Conservation (phyloP, 1,284 basidiomycete species). For the Sporisorium iseilematis-ciliati region DNA sequence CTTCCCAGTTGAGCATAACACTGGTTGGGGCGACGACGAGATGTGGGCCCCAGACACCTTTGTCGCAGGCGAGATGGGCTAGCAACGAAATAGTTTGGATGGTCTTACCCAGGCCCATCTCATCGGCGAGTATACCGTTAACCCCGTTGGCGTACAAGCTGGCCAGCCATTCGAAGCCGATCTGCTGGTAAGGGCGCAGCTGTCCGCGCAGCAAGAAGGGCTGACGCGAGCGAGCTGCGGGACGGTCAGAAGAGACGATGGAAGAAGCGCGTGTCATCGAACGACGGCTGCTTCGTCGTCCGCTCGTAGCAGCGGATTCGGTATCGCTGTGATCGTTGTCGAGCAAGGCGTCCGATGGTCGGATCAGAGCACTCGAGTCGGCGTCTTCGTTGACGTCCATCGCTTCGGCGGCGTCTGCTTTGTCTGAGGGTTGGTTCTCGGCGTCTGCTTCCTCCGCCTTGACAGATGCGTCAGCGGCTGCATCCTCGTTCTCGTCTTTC, state of each 20-base stretch:
- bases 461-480: neutral
- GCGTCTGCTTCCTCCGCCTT: constrained; percentile 13
- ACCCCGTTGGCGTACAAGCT: constrained; percentile 86
- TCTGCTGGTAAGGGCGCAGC: constrained; percentile 92
- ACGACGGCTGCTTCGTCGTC: constrained; percentile 35
- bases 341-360: constrained; percentile 13
- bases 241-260: constrained; percentile 70
- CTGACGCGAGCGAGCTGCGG: constrained; percentile 71
- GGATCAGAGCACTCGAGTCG: constrained; percentile 64
- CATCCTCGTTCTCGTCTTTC: constrained; percentile 8
- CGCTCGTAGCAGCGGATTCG: constrained; percentile 35
- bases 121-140: constrained; percentile 87
- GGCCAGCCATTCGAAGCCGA: constrained; percentile 94
- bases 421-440: constrained; percentile 12
- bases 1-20: constrained; percentile 97
- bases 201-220: constrained; percentile 87
- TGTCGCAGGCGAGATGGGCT: constrained; percentile 91
- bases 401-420: constrained; percentile 29
- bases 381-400: constrained; percentile 32
- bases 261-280: constrained; percentile 52
- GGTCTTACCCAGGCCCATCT: constrained; percentile 81
- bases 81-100: constrained; percentile 94
- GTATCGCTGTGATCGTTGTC: constrained; percentile 33
- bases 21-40: constrained; percentile 94
- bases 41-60: constrained; percentile 96